Percentiles rank a stretch among this genome's conserved stretches.
Evolutionary conservation across 805 yeast species (phyloP).

Genomic region (Ogataea degrootiae): DNA sequence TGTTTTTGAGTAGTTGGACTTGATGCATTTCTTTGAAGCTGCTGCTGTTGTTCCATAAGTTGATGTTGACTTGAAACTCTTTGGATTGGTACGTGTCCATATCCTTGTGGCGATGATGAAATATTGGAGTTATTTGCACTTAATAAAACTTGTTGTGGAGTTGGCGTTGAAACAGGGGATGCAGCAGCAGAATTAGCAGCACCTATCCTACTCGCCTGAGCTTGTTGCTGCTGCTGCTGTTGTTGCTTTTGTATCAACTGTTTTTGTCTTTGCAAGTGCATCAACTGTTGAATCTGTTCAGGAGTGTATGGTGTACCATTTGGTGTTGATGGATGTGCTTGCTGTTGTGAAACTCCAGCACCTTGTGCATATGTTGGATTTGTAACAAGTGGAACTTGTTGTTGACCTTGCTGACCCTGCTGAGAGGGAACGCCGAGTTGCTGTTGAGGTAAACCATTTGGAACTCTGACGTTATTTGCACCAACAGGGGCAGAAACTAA

Average conservation of each 20-base stretch:
- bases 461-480: not conserved
- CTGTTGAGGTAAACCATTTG: conserved; percentile 1
- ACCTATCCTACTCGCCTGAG: conserved; percentile 7
- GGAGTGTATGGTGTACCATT: conserved; percentile 55
- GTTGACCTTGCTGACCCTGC: not conserved
- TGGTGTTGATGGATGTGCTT: conserved; percentile 41
- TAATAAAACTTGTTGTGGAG: conserved; percentile 18
- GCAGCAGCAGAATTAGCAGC: conserved; percentile 3
- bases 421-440: not conserved
- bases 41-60: conserved; percentile 19
- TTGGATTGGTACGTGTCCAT: conserved; percentile 10
- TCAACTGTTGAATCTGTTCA: conserved; percentile 55
- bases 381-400: not conserved
- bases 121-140: conserved; percentile 3
- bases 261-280: conserved; percentile 49
- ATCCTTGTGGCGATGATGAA: conserved; percentile 8
- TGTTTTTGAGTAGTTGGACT: conserved; percentile 2
- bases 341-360: not conserved
- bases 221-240: conserved; percentile 9
- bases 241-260: conserved; percentile 35
- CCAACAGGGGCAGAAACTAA: too few relatives aligned
- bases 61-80: conserved; percentile 6
- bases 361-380: not conserved
- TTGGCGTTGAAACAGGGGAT: conserved; percentile 16
- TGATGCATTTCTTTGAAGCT: conserved; percentile 7